Percentiles rank a stretch among this genome's conserved stretches.
phyloP scores from a whole-genome alignment of 2,329 filamentous ascomycete species.

The Pezicula carpinea region DNA sequence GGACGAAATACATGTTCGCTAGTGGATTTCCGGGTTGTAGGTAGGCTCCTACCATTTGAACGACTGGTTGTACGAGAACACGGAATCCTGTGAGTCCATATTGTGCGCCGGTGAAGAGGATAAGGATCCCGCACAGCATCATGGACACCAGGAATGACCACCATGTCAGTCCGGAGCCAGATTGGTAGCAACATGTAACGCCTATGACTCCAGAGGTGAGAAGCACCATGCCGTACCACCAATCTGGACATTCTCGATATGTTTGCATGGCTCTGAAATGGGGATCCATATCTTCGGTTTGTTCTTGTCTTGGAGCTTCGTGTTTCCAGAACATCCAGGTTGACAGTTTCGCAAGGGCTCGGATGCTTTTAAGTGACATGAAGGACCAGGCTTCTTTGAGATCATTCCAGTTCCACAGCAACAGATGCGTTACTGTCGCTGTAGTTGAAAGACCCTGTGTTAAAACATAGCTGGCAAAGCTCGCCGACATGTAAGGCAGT shows the following conservation, averaged over 20 bases:
- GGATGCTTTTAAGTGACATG: conserved; percentile 7
- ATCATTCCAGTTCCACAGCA: conserved; percentile 32
- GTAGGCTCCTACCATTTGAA: conserved; percentile 43
- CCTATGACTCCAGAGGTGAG: conserved; percentile 39
- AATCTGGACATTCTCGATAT: conserved; percentile 48
- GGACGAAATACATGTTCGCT: conserved; percentile 76
- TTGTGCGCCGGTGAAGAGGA: conserved; percentile 29
- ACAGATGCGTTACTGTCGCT: conserved; percentile 38
- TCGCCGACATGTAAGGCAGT: conserved; percentile 34
- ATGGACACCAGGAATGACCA: conserved; percentile 24
- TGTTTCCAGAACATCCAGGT: conserved; percentile 15
- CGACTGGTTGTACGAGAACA: conserved; percentile 41
- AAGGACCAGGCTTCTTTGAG: conserved; percentile 29
- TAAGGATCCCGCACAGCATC: conserved; percentile 13
- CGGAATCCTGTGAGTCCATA: conserved; percentile 44
- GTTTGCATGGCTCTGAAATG: conserved; percentile 49
- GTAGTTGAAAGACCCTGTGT: conserved; percentile 39
- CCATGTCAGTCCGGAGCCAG: conserved; percentile 31
- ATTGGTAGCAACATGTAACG: conserved; percentile 4
- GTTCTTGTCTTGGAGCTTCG: neutral
- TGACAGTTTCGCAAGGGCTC: conserved; percentile 7
- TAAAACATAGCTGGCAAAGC: conserved; percentile 34
- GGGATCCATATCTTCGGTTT: conserved; percentile 41
- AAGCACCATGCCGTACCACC: conserved; percentile 48
- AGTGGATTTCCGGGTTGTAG: conserved; percentile 53